Evolutionary conservation across 441 rosid species (phyloP).

Genomic region (Daphne laureola): DNA sequence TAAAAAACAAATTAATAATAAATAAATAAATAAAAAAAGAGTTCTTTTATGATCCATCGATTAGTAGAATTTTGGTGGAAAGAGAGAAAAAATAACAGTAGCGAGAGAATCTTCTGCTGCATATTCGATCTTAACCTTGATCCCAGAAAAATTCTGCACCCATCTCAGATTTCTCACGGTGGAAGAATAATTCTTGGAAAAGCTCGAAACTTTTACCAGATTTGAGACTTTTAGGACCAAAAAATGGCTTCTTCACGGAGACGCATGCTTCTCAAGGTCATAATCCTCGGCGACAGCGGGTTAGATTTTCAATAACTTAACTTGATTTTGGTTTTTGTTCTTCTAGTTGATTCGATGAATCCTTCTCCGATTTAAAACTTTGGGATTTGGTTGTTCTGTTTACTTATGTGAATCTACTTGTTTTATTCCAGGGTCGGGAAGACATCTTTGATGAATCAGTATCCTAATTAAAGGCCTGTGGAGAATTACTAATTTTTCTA

Average conservation of each 20-base stretch:
- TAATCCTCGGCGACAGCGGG: conserved; percentile 89
- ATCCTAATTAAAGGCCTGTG: conserved; percentile 23
- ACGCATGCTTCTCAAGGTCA: conserved; percentile 78
- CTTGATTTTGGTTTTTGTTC: neutral
- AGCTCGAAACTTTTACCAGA: neutral
- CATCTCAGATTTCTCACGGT: neutral
- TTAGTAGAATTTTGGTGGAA: no score
- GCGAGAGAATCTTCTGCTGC: no score
- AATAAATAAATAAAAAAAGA: no score
- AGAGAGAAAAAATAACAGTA: no score
- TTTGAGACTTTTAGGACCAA: neutral
- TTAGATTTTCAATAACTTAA: conserved; percentile 11
- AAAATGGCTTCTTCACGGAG: conserved; percentile 62
- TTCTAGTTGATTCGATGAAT: no score
- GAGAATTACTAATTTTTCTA: neutral
- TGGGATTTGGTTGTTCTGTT: neutral
- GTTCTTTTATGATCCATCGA: no score
- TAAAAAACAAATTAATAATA: no score
- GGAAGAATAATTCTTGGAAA: neutral
- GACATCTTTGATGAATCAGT: conserved; percentile 92
- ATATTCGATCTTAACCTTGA: no score
- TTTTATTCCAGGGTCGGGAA: conserved; percentile 63
- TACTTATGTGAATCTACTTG: neutral
- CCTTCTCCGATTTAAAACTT: neutral
- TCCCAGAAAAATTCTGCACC: neutral